phyloP scores from a whole-genome alignment of 306 rosid species.

The Acacia crassicarpa region DNA sequence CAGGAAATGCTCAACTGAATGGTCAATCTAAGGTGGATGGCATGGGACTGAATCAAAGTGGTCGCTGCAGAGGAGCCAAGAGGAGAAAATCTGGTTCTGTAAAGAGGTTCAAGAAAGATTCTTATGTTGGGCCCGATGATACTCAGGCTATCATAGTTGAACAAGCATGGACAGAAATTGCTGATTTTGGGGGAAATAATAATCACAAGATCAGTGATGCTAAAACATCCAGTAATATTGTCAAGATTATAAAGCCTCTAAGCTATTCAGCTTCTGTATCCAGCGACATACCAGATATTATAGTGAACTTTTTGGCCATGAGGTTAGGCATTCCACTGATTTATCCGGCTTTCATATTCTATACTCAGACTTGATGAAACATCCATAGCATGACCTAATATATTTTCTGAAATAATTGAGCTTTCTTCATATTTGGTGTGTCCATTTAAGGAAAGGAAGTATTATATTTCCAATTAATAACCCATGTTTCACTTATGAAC shows the following conservation, averaged over 20 bases:
- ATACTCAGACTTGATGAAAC: conserved; percentile 1
- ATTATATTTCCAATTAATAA: not conserved
- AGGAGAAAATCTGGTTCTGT: conserved; percentile 83
- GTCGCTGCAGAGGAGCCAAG: conserved; percentile 63
- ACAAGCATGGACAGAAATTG: conserved; percentile 28
- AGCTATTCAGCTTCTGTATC: conserved; percentile 58
- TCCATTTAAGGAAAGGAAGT: not conserved
- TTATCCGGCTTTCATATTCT: not conserved
- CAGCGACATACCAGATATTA: conserved; percentile 49
- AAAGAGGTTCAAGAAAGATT: conserved; percentile 75
- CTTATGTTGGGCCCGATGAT: conserved; percentile 37
- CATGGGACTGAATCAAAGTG: conserved; percentile 42
- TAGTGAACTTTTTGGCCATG: conserved; percentile 60
- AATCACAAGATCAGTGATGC: conserved; percentile 37
- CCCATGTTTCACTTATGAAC: not conserved
- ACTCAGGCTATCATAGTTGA: conserved; percentile 36
- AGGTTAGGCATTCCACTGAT: conserved; percentile 54
- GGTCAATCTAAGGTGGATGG: conserved; percentile 45
- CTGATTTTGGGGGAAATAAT: conserved; percentile 39
- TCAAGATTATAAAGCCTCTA: conserved; percentile 71
- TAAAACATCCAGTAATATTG: conserved; percentile 46
- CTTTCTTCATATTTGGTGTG: not conserved
- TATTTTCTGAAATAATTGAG: conserved; percentile 9
- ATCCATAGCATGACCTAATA: not conserved
- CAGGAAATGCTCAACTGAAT: conserved; percentile 31